These are phyloP conservation scores for Oidiodendron maius DNA, from an alignment of 495 filamentous ascomycete species.

Conservation along the genomic window DNA sequence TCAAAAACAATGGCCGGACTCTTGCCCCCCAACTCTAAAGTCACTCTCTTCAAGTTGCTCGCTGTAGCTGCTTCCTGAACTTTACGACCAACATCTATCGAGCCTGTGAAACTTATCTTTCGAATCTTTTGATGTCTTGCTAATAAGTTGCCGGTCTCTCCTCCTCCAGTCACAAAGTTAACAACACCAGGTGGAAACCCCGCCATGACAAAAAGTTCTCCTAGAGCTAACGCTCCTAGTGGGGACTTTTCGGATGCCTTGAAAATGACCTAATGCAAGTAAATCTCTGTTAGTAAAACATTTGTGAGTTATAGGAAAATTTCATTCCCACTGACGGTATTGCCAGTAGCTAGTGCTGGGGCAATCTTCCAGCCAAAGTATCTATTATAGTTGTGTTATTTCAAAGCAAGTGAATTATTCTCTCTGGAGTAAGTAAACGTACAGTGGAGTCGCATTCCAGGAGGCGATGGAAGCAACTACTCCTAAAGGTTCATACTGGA, in stretches of 20 bases:
- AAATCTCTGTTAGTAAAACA: no score
- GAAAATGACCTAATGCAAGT: constrained; percentile 19
- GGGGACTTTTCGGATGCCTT: constrained; percentile 34
- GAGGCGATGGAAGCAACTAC: constrained; percentile 34
- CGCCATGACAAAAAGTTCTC: constrained; percentile 26
- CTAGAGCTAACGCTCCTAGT: constrained; percentile 21
- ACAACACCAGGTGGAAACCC: constrained; percentile 25
- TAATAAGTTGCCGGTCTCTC: constrained; percentile 27
- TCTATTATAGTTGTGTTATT: constrained; percentile 19
- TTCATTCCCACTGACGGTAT: constrained; percentile 19
- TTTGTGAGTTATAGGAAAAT: background rate
- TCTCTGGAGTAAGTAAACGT: constrained; percentile 19
- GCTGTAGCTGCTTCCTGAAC: constrained; percentile 33
- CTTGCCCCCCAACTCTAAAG: constrained; percentile 87
- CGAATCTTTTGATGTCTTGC: constrained; percentile 29
- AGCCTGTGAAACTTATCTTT: constrained; percentile 39
- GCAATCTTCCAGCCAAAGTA: constrained; percentile 31
- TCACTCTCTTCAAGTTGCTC: constrained; percentile 69
- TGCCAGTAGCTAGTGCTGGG: constrained; percentile 39
- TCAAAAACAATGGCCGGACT: constrained; percentile 78
- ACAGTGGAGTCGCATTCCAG: constrained; percentile 43
- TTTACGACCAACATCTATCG: constrained; percentile 37
- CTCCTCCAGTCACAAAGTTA: constrained; percentile 28
- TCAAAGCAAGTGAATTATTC: constrained; percentile 26
- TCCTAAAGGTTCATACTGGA: constrained; percentile 28